Base-by-base conservation (phyloP, 2,329 filamentous ascomycete species). In the Exophiala spinifera region DNA sequence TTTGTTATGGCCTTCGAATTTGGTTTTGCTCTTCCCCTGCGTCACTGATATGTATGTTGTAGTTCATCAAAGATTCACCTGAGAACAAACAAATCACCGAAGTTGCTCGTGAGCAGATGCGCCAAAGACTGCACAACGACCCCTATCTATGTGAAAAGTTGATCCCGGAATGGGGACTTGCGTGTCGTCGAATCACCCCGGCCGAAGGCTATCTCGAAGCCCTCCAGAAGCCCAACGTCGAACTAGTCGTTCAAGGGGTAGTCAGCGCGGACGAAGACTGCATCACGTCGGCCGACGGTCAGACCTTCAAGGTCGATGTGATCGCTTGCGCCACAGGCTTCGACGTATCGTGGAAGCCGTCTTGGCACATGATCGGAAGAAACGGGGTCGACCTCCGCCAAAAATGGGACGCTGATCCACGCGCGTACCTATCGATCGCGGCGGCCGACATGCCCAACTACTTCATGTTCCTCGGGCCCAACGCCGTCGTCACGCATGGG, bases 321-420 rank as follows among this genome's bases (percentile, higher is more conserved):
- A 13, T 66, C 3, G 53, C 63, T 13, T 62, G 59, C 40, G 25
- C 56, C 2, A 61, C 57, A 2, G 57, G 57, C 17, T 49, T 54
- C 51, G 72, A 76, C 55, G 63, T 69, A 33, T 54, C 70, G 3
- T 61, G 70, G 20, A 69, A 0, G 74, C 75, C 76, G 1, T 67
- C 66, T 1, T 79, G 76, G 61, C 72, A 68, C 4, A 64, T 77
- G 6, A 63, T 70, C 28, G 69, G 67, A 1, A 66, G 65, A 8
- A 60, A 64, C 3, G 71, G 70, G 3, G 51, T 65, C 25, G 70
- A 72, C 44, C 67, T 79, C 8, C 67, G 72, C 21, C 71, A 75
- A 48, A 65, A 70, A 17, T 79, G 75, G 76, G 63, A 65, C 6
- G 62, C 66, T 15, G 64, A 62, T 33, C 62, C 68, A 0, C 56